These are phyloP conservation scores for Craspedostauros australis DNA, from an alignment of 108 stramenopile species.

Conservation along the genomic window DNA sequence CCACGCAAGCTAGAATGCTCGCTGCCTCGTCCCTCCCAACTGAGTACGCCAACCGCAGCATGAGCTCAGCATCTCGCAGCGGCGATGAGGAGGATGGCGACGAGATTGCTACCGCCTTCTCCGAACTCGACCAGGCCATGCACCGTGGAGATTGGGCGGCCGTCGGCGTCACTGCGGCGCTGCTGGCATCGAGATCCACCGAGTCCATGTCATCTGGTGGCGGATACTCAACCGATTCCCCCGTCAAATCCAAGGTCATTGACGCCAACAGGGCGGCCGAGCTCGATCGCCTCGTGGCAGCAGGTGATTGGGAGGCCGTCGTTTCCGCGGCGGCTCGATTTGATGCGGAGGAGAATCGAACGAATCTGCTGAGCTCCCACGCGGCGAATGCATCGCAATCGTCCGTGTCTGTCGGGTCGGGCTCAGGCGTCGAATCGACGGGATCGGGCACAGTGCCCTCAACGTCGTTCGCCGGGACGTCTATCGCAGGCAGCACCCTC, in stretches of 20 bases:
- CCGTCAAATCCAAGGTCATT: slow-evolving; percentile 12
- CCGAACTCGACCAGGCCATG: slow-evolving; percentile 69
- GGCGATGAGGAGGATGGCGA: not conserved
- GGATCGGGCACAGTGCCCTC: slow-evolving; percentile 8
- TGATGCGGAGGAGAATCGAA: slow-evolving; percentile 48
- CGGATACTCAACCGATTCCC: slow-evolving; percentile 22
- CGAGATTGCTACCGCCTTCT: slow-evolving; percentile 6
- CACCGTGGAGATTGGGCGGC: slow-evolving; percentile 85
- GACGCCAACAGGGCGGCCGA: slow-evolving; percentile 60
- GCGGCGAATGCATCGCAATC: slow-evolving; percentile 40
- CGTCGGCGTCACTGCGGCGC: slow-evolving; percentile 77
- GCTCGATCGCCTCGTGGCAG: slow-evolving; percentile 75
- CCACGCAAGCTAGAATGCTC: slow-evolving; percentile 33
- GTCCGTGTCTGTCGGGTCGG: slow-evolving; percentile 16
- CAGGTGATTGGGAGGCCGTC: slow-evolving; percentile 87
- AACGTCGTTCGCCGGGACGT: slow-evolving; percentile 13
- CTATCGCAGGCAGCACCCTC: slow-evolving; percentile 12
- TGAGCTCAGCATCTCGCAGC: slow-evolving; percentile 5
- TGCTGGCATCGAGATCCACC: slow-evolving; percentile 45
- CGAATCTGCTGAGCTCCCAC: slow-evolving; percentile 7
- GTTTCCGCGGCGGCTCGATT: slow-evolving; percentile 78
- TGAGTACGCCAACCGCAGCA: slow-evolving; percentile 9
- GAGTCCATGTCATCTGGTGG: slow-evolving; percentile 34
- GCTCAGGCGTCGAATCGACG: slow-evolving; percentile 20
- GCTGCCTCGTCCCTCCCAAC: slow-evolving; percentile 18